Conservation (phyloP, 148 eudicot genomes). For the Cornus kousa region DNA sequence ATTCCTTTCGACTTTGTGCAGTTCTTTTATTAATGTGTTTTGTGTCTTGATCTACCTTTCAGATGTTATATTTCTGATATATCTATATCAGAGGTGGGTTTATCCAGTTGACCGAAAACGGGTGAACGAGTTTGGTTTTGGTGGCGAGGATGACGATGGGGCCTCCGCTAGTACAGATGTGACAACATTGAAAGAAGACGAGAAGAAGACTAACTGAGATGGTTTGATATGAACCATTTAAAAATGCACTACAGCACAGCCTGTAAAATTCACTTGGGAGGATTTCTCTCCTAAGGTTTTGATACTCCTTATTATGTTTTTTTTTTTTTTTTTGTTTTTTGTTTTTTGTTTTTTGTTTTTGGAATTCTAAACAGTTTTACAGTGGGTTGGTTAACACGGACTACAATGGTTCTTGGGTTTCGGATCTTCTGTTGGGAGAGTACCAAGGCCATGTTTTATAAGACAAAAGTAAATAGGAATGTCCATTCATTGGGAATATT, state of each 20-base stretch:
- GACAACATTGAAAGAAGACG: conserved; percentile 46
- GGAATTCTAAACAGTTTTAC: too few relatives aligned
- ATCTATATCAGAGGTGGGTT: conserved; percentile 83
- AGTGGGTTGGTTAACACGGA: too few relatives aligned
- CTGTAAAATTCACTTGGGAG: conserved; percentile 4
- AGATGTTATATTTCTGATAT: conserved; percentile 94
- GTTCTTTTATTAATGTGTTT: background rate
- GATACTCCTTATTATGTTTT: background rate
- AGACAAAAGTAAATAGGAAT: too few relatives aligned
- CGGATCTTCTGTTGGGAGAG: too few relatives aligned
- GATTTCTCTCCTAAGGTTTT: background rate
- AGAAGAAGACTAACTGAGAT: conserved; percentile 89
- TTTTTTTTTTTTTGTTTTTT: background rate
- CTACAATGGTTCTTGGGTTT: too few relatives aligned
- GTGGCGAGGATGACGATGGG: conserved; percentile 70
- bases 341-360: too few relatives aligned
- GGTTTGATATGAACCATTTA: background rate
- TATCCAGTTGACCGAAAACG: conserved; percentile 94
- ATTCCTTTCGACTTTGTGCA: background rate
- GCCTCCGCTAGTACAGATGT: conserved; percentile 27
- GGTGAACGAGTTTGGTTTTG: conserved; percentile 94
- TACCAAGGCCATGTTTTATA: too few relatives aligned
- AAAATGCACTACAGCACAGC: conserved; percentile 2
- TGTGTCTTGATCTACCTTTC: conserved; percentile 29
- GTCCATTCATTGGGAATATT: too few relatives aligned